Conservation (phyloP, 371 early-diverging fungal species). For the Apophysomyces trapeziformis region DNA sequence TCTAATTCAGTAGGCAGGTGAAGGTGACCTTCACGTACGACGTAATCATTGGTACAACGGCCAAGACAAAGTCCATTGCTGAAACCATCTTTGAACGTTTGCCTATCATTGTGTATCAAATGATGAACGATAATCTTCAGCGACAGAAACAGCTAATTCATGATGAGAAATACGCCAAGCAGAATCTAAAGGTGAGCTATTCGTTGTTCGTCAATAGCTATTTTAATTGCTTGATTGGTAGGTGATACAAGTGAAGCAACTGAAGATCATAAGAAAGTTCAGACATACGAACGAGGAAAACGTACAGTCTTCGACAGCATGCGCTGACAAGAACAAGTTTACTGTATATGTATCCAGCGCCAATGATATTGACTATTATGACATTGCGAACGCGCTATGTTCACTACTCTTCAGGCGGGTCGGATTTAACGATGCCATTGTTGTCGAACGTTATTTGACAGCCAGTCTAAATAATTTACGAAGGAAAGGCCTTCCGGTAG, state of each 20-base stretch:
- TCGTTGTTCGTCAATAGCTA: not conserved
- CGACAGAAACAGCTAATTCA: conserved; percentile 52
- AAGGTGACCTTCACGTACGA: conserved; percentile 53
- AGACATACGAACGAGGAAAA: conserved; percentile 55
- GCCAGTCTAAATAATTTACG: conserved; percentile 64
- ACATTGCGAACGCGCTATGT: conserved; percentile 73
- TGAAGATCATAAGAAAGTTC: conserved; percentile 72
- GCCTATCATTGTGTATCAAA: conserved; percentile 59
- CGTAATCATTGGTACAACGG: conserved; percentile 55
- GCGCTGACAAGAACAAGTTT: conserved; percentile 59
- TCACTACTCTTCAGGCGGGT: conserved; percentile 62
- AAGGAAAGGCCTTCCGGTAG: conserved; percentile 87
- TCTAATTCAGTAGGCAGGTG: conserved; percentile 36
- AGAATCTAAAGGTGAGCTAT: conserved; percentile 48
- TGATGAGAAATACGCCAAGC: conserved; percentile 55
- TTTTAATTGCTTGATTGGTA: not conserved
- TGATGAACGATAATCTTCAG: conserved; percentile 74
- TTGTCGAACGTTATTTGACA: conserved; percentile 68
- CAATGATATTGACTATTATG: conserved; percentile 78
- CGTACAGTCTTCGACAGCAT: conserved; percentile 70
- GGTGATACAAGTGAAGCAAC: conserved; percentile 56
- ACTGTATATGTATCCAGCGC: conserved; percentile 65
- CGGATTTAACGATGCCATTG: conserved; percentile 69
- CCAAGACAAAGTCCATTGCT: conserved; percentile 60
- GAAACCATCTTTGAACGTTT: conserved; percentile 78